Percentiles rank a stretch among this genome's conserved stretches.
Evolutionary conservation across 2,329 filamentous ascomycete species (phyloP).

Genomic region (Zelopaecilomyces penicillatus): DNA sequence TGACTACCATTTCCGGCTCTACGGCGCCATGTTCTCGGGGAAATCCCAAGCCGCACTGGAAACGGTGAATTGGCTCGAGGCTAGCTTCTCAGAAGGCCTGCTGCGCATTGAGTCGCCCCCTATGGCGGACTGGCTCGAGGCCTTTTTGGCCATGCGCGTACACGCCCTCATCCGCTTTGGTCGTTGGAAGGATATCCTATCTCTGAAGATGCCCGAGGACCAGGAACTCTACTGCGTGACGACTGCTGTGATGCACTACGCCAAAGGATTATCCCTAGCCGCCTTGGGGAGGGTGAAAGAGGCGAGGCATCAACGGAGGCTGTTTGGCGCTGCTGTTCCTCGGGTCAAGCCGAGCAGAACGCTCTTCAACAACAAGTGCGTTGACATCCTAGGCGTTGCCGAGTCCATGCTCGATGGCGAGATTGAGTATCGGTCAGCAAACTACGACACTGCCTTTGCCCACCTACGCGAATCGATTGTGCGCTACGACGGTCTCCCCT

Average conservation of each 20-base stretch:
- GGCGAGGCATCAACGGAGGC: constrained; percentile 41
- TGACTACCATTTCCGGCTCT: constrained; percentile 66
- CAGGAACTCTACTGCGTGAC: constrained; percentile 57
- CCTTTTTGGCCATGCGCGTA: constrained; percentile 57
- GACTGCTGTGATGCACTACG: constrained; percentile 60
- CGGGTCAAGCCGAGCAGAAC: constrained; percentile 51
- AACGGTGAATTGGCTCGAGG: constrained; percentile 50
- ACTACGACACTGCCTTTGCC: constrained; percentile 50
- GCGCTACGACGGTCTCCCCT: constrained; percentile 55
- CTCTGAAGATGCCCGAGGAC: constrained; percentile 49
- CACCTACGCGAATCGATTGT: constrained; percentile 49
- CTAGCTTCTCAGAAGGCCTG: constrained; percentile 53
- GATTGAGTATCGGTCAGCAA: constrained; percentile 57
- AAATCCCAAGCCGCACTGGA: constrained; percentile 54
- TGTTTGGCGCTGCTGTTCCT: constrained; percentile 43
- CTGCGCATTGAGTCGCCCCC: constrained; percentile 57
- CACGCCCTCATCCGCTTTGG: constrained; percentile 70
- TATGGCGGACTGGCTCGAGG: constrained; percentile 74
- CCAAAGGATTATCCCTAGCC: constrained; percentile 57
- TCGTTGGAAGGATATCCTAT: constrained; percentile 57
- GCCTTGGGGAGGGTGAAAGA: constrained; percentile 45
- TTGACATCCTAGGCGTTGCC: constrained; percentile 54
- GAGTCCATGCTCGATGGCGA: constrained; percentile 66
- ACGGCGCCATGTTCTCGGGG: constrained; percentile 70
- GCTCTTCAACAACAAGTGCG: constrained; percentile 31